Base-by-base conservation (phyloP, 805 yeast genomes). In the Candida sphagnicola region DNA sequence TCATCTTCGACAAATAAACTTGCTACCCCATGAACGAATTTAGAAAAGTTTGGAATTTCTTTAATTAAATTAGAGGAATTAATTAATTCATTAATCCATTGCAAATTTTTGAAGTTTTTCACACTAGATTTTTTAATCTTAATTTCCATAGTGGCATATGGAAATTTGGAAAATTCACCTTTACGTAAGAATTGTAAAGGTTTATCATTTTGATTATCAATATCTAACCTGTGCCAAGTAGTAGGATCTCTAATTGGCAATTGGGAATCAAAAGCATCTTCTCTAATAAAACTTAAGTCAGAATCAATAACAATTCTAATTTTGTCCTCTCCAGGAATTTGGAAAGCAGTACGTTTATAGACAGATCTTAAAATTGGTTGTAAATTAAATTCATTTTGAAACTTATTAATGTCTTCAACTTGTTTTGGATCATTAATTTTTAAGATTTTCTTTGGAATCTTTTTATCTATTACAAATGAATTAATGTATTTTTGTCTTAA, bases 241-340 rank as follows among this genome's bases (percentile, higher is more conserved):
- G 65, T 62, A 28, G 96, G 95, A 55, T 88, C 85, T 65, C 99
- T 82, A 45, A 89, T 84, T 13, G 99, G 98, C 50, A 90, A 76
- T 46, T 78, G 80, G 32, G 72, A 64, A 60, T 90, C 96, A 55
- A 91, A 84, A 0, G 91, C 65, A 59, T 91, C 98, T 59, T 91
- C 99, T 51, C 98, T 78, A 44, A 91, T 82, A 56, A 86, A 90
- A 37, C 82, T 56, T 40, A 93, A 78, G 58, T 93, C 93, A 12
- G 95, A 83, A 63, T 91, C 98, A 46, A 91, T 86, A 31, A 86
- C 82, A 44, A 93, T 81, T 58, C 98, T 80, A 28, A 90, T 83
- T 54, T 91, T 78, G 59, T 90, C 95, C 59, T 93, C 98, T 42
- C 97, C 97, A 2, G 99, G 99, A 51, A 91, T 91, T 70, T 91